Evolutionary conservation across 768 basidiomycete genomes (phyloP), one percentile per base, ranked within the genome.

Genomic region (Pleurotus cornucopiae): DNA sequence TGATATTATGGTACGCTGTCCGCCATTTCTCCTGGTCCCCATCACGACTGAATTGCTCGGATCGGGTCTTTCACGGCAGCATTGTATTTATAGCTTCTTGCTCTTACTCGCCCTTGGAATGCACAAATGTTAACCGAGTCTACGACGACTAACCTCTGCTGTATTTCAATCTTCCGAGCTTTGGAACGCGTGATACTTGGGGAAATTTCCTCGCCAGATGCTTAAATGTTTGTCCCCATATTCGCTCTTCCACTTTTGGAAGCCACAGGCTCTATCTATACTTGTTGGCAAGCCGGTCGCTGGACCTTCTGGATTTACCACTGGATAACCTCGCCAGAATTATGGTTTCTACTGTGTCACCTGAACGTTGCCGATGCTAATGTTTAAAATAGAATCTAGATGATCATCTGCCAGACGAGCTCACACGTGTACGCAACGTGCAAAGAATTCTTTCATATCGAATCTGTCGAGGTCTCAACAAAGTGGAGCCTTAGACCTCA

Each of bases 261-360:
- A 44, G 43, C 13, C 2, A 21, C 20, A 16, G 43, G 43, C 43
- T 44, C 43, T 21, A 5, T 44, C 14, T 44, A 34, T 34, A 9
- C 30, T 11, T 34, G 7, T 11, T 34, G 30, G 30, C 30, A 34
- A 34, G 30, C 30, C 30, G 9, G 30, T 34, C 30, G 9, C 30
- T 34, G 30, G 30, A 34, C 30, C 30, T 34, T 11, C 39, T 39
- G 51, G 51, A 52, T 52, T 39, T 52, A 52, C 38, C 20, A 9
- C 51, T 52, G 51, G 26, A 37, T 37, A 52, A 52, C 38, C 39
- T 52, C 51, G 51, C 51, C 51, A 52, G 39, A 52, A 52, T 30
- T 41, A 18, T 13, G 38, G 13, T 41, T 41, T 14, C 2, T n/a
- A 20, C 16, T 2, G 20, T 18, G 39, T 52, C 51, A 52, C 51